A percentile compares a stretch with the other conserved stretches of the same genome.
phyloP scores from a whole-genome alignment of 768 basidiomycete genomes.

The Leccinum ochraceum region DNA sequence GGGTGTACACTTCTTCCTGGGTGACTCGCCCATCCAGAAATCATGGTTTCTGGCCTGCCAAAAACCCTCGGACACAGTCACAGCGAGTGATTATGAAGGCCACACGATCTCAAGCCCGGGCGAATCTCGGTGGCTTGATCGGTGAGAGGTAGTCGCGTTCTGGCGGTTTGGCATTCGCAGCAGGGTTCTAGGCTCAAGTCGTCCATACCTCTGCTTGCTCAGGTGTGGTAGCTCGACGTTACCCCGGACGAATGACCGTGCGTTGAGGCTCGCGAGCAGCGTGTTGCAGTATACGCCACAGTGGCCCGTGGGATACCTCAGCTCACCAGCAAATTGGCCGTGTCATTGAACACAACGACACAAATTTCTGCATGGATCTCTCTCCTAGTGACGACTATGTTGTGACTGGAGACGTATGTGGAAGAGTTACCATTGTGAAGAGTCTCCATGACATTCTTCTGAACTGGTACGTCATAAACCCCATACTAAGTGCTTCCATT shows the following conservation, averaged over 20 bases:
- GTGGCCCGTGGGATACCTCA: conserved; percentile 15
- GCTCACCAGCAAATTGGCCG: too few relatives aligned
- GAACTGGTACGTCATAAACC: too few relatives aligned
- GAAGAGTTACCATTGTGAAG: too few relatives aligned
- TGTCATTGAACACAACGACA: too few relatives aligned
- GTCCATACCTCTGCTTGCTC: background rate
- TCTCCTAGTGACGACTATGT: too few relatives aligned
- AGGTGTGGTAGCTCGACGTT: background rate
- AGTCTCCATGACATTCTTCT: too few relatives aligned
- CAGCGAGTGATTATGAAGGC: background rate
- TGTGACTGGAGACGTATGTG: too few relatives aligned
- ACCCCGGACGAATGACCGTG: conserved; percentile 18
- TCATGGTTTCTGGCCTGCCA: background rate
- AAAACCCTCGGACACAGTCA: background rate
- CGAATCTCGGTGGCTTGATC: background rate
- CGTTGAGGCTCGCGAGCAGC: conserved; percentile 35
- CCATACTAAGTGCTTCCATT: too few relatives aligned
- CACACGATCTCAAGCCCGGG: background rate
- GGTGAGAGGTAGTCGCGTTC: background rate
- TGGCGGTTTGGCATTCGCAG: background rate
- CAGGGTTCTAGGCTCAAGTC: background rate
- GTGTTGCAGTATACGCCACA: conserved; percentile 37
- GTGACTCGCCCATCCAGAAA: background rate
- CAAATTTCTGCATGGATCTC: too few relatives aligned
- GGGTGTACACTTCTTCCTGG: background rate